Conservation (phyloP, 75 land plant genomes). For the Azolla pinnata region DNA sequence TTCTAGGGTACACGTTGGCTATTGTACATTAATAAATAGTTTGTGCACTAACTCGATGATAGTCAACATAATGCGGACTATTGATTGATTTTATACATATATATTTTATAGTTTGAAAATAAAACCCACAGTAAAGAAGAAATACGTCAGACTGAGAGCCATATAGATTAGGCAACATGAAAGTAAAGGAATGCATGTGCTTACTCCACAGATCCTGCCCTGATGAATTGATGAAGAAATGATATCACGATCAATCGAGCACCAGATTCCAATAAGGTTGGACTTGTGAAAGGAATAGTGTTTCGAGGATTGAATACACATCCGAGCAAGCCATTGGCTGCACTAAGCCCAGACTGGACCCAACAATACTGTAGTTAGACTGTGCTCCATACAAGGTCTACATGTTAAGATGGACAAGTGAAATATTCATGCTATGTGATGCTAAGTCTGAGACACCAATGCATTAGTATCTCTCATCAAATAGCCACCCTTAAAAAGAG, state of each 20-base stretch:
- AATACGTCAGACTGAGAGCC: not conserved
- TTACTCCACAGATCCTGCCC: slow-evolving; percentile 53
- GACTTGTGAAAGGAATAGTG: slow-evolving; percentile 53
- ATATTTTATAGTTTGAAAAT: too few species aligned
- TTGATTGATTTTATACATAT: too few species aligned
- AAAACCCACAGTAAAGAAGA: slow-evolving; percentile 1
- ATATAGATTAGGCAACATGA: not conserved
- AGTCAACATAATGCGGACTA: too few species aligned
- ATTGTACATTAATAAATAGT: too few species aligned
- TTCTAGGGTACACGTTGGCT: too few species aligned
- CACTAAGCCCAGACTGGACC: slow-evolving; percentile 60
- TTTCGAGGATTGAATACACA: slow-evolving; percentile 19
- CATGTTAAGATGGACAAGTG: not conserved
- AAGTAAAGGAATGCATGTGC: not conserved
- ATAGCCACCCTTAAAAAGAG: too few species aligned
- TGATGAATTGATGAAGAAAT: slow-evolving; percentile 45
- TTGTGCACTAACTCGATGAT: too few species aligned
- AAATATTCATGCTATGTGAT: too few species aligned
- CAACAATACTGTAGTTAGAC: slow-evolving; percentile 1
- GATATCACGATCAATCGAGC: slow-evolving; percentile 49
- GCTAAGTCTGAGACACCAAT: too few species aligned
- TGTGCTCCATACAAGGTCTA: not conserved
- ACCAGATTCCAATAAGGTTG: slow-evolving; percentile 47
- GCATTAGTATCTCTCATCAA: too few species aligned
- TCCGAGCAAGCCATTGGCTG: slow-evolving; percentile 58